Base-by-base conservation (phyloP, 768 basidiomycete species). In the Boletus rubropictus region DNA sequence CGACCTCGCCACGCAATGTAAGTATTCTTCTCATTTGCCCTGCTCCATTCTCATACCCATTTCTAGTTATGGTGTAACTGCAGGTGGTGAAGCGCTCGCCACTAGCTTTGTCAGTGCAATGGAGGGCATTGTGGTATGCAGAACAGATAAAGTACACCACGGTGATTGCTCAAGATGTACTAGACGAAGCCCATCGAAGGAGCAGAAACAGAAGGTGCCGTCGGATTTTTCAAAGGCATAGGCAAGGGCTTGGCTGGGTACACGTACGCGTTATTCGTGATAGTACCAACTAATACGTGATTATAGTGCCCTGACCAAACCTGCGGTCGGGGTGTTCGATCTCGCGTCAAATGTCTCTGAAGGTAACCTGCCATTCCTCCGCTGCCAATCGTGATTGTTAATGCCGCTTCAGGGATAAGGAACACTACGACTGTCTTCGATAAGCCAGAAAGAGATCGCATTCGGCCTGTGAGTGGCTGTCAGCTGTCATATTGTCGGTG, bases 341-440 rank as follows among this genome's bases (percentile, higher is more conserved):
- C 79, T 99, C 36, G 89, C 94, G 2, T 87, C 94, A 12, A 97
- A 94, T 58, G 82, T 97, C 18, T 84, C 89, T 21, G 95, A 96
- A 77, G 95, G 88, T 86, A 51, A 5, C 0, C 11, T 36, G 37
- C 28, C 14, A 12, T 1, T 22, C 17, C 35, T n/a, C n/a, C 48
- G 15, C 7, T 12, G 20, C 38, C 17, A 7, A 20, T 18, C n/a
- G 12, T 42, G 42, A 25, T 42, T 29, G 50, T 25, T 53, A 42
- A 63, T 37, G 2, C 20, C 39, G n/a, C 7, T 36, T 28, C 28
- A 92, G 90, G 95, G 22, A 95, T 99, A 53, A 83, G 96, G 37
- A 99, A 99, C 59, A 99, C 96, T 1, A 98, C 96, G 0, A 98
- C 93, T 2, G 95, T 98, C 3, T 99, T 98, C 52, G 96, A 98